Evolutionary conservation across 176 grass and related monocot species (phyloP).

Genomic region (Oryza australiensis): DNA sequence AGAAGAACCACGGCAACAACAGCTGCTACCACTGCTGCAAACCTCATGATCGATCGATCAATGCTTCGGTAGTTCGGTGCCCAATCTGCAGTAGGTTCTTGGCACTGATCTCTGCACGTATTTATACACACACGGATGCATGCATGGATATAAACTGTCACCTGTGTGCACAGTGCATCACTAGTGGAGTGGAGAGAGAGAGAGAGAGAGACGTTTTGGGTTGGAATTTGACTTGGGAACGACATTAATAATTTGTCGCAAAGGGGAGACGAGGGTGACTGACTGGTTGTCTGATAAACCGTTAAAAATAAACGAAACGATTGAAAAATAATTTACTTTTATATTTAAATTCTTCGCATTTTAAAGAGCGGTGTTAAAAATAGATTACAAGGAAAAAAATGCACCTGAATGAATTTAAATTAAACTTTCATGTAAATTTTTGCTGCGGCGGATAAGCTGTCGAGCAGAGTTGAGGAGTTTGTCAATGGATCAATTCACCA

Average conservation of each 20-base stretch:
- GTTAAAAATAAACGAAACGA: too few species aligned
- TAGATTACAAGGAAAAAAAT: too few species aligned
- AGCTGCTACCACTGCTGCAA: too few species aligned
- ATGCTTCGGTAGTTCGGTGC: neutral
- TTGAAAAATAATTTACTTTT: too few species aligned
- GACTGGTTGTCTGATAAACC: too few species aligned
- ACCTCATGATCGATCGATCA: conserved; percentile 7
- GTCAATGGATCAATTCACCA: neutral
- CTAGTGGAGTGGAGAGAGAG: neutral
- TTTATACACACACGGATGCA: neutral
- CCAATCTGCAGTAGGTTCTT: neutral
- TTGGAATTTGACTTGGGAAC: conserved; percentile 16
- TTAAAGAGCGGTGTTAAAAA: too few species aligned
- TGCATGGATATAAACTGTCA: neutral
- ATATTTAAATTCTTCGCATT: too few species aligned
- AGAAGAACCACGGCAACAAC: neutral
- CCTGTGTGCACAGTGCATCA: neutral
- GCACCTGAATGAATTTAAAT: too few species aligned
- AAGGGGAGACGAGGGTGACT: too few species aligned
- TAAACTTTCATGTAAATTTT: too few species aligned
- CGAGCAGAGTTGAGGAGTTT: too few species aligned
- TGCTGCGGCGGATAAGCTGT: too few species aligned
- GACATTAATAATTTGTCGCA: neutral
- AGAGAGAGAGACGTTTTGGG: conserved; percentile 41
- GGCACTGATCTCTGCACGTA: neutral